Base-by-base conservation (phyloP, 2,329 filamentous ascomycete species). In the Helotiales sp. region DNA sequence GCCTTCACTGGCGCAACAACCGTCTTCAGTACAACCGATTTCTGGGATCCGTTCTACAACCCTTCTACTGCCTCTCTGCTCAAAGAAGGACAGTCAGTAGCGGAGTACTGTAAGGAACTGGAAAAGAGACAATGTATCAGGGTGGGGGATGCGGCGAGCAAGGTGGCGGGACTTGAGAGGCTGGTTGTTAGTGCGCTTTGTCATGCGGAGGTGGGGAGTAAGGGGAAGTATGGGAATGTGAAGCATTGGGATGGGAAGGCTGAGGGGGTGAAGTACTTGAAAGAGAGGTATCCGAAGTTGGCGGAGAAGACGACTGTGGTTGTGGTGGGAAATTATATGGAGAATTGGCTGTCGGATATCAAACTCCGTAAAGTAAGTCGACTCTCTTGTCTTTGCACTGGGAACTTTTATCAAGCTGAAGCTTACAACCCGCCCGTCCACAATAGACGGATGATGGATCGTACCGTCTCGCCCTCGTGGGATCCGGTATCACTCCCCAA, bases 11-110 rank as follows among this genome's bases (percentile, higher is more conserved):
- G 80, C 28, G 81, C 80, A 1, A 79, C 84, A 66, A 82, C 82
- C 2, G 80, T 85, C 32, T 87, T 86, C 75, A 71, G 78, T 7
- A 80, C 84, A 58, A 86, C 84, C 22, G 79, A 75, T 64, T 73
- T 72, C 70, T 76, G 69, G 71, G 58, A 59, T 8, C 22, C 65
- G 0, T 75, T 74, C 61, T 69, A 68, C 57, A 64, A 72, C 24
- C 73, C 72, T 15, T 34, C 65, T 24, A 74, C 65, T 7, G 52
- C 54, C 8, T 67, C 60, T 13, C 54, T 70, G 3, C 64, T 73
- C 30, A 66, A 63, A 50, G 37, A 61, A 28, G 69, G 71, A 10
- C 71, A 75, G 45, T 63, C 57, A 17, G 54, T 72, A 22, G 71
- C 71, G 15, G 64, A 73, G 30, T 75, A 70, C 43, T 72, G 68